Evolutionary conservation across 495 filamentous ascomycete genomes (phyloP).

Genomic region (Podospora conica): DNA sequence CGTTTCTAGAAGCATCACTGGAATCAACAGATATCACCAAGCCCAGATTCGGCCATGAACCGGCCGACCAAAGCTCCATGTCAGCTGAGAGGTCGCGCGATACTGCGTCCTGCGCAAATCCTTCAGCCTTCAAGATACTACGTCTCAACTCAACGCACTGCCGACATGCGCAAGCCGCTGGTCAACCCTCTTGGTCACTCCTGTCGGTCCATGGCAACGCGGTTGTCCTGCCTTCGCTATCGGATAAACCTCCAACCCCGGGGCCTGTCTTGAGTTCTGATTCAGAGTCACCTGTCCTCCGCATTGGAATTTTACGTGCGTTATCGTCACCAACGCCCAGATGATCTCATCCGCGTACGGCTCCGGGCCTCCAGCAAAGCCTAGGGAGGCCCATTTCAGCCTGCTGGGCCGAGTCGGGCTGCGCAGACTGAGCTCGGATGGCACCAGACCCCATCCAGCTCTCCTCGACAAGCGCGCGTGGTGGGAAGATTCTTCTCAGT

Average conservation of each 20-base stretch:
- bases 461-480: not conserved
- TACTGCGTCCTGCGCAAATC: too few relatives aligned
- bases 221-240: not conserved
- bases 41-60: not conserved
- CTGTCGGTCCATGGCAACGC: constrained; percentile 1
- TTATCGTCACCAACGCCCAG: not conserved
- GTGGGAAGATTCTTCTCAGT: not conserved
- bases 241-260: not conserved
- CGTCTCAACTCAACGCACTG: not conserved
- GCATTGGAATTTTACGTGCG: not conserved
- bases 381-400: constrained; percentile 1
- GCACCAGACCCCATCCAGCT: not conserved
- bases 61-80: not conserved
- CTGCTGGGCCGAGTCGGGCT: not conserved
- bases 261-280: not conserved
- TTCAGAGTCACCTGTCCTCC: not conserved
- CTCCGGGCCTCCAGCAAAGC: not conserved
- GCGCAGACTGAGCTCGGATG: constrained; percentile 4
- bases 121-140: not conserved
- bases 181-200: not conserved
- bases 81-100: not conserved
- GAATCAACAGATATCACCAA: not conserved
- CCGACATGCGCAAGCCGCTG: not conserved
- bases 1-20: not conserved
- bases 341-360: not conserved